Evolutionary conservation across 2,329 filamentous ascomycete genomes (phyloP).

Genomic region (Cytospora leucostoma): DNA sequence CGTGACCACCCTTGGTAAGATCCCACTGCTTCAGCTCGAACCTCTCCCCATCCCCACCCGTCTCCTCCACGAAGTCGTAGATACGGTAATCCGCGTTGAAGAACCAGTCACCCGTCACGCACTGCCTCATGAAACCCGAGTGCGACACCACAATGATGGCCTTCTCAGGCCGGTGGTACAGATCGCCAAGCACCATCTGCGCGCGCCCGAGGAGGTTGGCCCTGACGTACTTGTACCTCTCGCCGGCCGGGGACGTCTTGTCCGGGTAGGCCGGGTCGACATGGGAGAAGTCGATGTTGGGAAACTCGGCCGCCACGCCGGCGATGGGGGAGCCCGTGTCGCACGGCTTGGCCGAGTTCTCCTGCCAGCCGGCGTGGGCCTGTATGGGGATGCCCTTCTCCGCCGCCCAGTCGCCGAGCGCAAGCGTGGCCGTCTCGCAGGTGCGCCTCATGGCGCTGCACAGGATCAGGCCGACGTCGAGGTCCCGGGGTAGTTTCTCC

Average conservation of each 20-base stretch:
- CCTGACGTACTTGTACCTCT: conserved; percentile 55
- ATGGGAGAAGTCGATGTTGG: conserved; percentile 55
- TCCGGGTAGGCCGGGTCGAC: conserved; percentile 64
- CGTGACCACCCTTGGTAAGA: conserved; percentile 47
- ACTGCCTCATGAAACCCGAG: conserved; percentile 62
- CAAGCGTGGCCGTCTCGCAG: conserved; percentile 62
- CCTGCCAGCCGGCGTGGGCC: conserved; percentile 66
- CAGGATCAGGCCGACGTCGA: conserved; percentile 56
- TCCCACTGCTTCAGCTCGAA: conserved; percentile 50
- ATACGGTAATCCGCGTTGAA: conserved; percentile 67
- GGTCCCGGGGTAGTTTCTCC: conserved; percentile 43
- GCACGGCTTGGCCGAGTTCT: conserved; percentile 59
- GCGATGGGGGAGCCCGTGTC: conserved; percentile 58
- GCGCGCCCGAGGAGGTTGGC: conserved; percentile 57
- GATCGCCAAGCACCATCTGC: conserved; percentile 48
- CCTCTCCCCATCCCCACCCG: conserved; percentile 33
- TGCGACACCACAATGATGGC: conserved; percentile 66
- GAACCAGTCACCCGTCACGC: conserved; percentile 56
- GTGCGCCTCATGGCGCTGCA: conserved; percentile 67
- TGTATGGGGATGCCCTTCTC: conserved; percentile 55
- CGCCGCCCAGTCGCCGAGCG: conserved; percentile 57
- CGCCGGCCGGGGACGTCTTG: conserved; percentile 53
- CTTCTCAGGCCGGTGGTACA: conserved; percentile 58
- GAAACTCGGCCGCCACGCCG: conserved; percentile 51
- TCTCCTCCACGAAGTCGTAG: conserved; percentile 52